Evolutionary conservation across 1,139 yeast genomes (phyloP).

Genomic region (Suhomyces bolitotheri): DNA sequence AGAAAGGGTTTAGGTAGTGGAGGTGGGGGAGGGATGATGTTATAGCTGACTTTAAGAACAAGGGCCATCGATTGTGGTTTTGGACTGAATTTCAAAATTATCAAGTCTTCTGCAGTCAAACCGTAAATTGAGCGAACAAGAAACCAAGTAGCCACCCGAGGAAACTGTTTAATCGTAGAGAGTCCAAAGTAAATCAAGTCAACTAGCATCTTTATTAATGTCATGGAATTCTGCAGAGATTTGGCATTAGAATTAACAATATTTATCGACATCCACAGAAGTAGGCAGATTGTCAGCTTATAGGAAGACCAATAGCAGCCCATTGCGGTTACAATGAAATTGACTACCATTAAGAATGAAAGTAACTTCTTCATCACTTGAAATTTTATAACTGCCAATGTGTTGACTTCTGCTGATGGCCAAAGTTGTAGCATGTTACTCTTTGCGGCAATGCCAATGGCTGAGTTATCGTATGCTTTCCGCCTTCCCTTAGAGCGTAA

Average conservation of each 20-base stretch:
- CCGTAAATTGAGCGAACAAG: neutral
- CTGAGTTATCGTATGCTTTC: neutral
- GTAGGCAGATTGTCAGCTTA: no score
- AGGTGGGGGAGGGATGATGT: conserved; percentile 8
- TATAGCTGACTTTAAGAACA: conserved; percentile 4
- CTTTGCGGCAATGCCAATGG: neutral
- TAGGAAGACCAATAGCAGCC: no score
- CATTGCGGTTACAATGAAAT: no score
- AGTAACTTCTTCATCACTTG: neutral
- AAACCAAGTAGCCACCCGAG: neutral
- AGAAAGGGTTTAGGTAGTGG: conserved; percentile 45
- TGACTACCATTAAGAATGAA: no score
- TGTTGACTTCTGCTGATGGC: neutral
- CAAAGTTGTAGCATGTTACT: neutral
- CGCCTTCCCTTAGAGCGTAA: no score
- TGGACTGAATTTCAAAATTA: neutral
- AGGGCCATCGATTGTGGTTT: conserved; percentile 3
- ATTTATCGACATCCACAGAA: neutral
- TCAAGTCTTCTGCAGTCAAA: conserved; percentile 1
- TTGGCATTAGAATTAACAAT: neutral
- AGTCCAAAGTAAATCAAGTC: neutral
- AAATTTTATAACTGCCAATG: neutral
- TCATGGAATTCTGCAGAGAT: neutral
- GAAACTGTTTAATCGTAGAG: neutral
- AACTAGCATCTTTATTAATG: neutral